Evolutionary conservation across 75 land plant species (phyloP), one percentile per base, ranked within the genome.

Genomic region (Pseudotsuga menziesii): DNA sequence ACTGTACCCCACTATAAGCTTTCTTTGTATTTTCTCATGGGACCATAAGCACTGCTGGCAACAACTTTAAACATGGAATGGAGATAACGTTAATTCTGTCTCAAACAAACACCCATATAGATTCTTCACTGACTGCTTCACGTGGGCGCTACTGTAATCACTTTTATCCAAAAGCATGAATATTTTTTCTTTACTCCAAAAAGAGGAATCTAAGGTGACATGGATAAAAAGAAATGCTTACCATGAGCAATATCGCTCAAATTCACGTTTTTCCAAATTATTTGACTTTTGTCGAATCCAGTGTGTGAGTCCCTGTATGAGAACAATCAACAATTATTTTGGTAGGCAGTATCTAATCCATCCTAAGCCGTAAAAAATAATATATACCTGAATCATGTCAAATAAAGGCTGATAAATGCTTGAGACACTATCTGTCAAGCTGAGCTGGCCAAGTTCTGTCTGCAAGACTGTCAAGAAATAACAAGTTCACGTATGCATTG

Each of bases 301-400:
- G 16, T 82, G 81, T 62, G 85, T 67, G 48, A 95, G 75, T 57
- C 82, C 98, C 98, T 95, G 80, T 67, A 77, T 52, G 29, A 36
- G 14, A n/a, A 36, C 57, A 48, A 54, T 59, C 4, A 36, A 20
- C 61, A 67, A 56, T 19, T 52, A 57, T 32, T 60, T 60, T 9
- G 35, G 23, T 12, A 44, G 13, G 11, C 23, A 58, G 41, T 9
- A 61, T 13, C 22, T 56, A 16, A 76, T 55, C 3, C 19, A 16
- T 76, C 48, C 26, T 58, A 63, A 61, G 44, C 25, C 57, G 73
- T 26, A 56, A 3, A 35, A 55, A 57, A 57, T 48, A 63, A 20
- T 41, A 76, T 56, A 15, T 83, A 93, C 99, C 91, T 91, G 86
- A 35, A 86, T 87, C 94, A 96, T 88, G 17, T 96, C 94, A 63